Conservation (phyloP, 2,329 filamentous ascomycete species). For the Calonectria henricotiae region DNA sequence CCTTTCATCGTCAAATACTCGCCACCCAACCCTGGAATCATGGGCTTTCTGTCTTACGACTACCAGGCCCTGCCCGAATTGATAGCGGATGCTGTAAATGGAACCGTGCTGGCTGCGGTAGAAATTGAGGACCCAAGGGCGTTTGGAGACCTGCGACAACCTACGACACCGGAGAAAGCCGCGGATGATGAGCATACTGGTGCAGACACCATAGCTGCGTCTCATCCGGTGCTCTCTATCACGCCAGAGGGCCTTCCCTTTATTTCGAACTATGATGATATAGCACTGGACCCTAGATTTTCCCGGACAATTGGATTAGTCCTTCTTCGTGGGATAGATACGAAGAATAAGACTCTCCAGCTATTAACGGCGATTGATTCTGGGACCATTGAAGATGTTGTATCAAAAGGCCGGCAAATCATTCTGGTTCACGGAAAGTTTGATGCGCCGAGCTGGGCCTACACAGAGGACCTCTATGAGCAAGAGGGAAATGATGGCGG, state of each 20-base stretch:
- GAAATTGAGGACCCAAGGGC: slow-evolving; percentile 71
- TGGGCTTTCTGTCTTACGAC: slow-evolving; percentile 79
- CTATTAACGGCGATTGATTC: slow-evolving; percentile 75
- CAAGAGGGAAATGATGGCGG: slow-evolving; percentile 55
- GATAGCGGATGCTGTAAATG: slow-evolving; percentile 78
- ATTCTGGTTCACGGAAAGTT: slow-evolving; percentile 80
- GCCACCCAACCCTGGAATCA: slow-evolving; percentile 67
- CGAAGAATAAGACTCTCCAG: slow-evolving; percentile 69
- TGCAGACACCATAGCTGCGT: not conserved
- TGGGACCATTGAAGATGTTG: slow-evolving; percentile 60
- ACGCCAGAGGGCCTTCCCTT: slow-evolving; percentile 74
- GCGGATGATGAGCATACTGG: slow-evolving; percentile 46
- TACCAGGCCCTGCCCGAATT: slow-evolving; percentile 74
- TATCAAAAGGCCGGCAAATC: slow-evolving; percentile 64
- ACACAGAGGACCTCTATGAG: slow-evolving; percentile 74
- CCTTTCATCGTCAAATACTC: slow-evolving; percentile 78
- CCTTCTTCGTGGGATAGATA: slow-evolving; percentile 80
- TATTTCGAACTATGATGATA: slow-evolving; percentile 70
- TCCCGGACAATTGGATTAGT: slow-evolving; percentile 76
- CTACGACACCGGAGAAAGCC: slow-evolving; percentile 16
- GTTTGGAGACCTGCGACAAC: slow-evolving; percentile 58
- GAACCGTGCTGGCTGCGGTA: slow-evolving; percentile 79
- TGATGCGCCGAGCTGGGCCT: slow-evolving; percentile 80
- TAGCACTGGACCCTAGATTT: slow-evolving; percentile 72
- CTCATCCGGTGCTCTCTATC: slow-evolving; percentile 35